Base-by-base conservation (phyloP, 75 land plant species). In the Selaginella tamariscina region DNA sequence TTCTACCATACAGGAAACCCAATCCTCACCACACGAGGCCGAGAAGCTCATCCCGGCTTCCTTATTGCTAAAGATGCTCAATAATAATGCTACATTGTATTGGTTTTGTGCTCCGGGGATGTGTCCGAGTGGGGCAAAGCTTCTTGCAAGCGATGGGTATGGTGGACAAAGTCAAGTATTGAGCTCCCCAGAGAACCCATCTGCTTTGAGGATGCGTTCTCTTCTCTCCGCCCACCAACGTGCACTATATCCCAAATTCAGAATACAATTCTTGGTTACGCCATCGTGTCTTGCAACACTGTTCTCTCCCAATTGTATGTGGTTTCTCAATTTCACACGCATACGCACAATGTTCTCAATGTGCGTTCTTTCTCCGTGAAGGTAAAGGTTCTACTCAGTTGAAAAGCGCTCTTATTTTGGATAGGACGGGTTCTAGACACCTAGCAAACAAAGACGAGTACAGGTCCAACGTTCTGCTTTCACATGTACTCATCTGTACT, bases 11-110 rank as follows among this genome's bases (percentile, higher is more conserved):
- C 57, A 56, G 64, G 2, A 80, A 73, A 31, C 82, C 82, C n/a
- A 80, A 80, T 70, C 82, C 82, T 30, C 82, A 80, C 62, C 82
- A 80, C 54, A n/a, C n/a, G 82, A 80, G 64, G 82, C 82, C n/a
- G 82, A 80, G 73, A 80, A 80, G 65, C 67, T 80, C 32, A 80
- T 80, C 23, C 82, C 82, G 23, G 80, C 80, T 31, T 20, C 71
- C 32, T 56, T 79, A 27, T 65, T 80, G 68, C 29, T 30, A 26
- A 31, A 73, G 29, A 54, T 27, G 32, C 32, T 32, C 1, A 64
- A 15, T 29, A 73, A 67, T 22, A 72, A 21, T 30, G 15, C 49
- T 15, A 69, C 73, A 20, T 72, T 79, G 28, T 79, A 77, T 21
- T 80, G 80, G 82, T 80, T 80, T 32, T 30, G 75, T 2, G 9